These are phyloP conservation scores for Hymenoscyphus scutula DNA, from an alignment of 2,329 filamentous ascomycete genomes.

Conservation along the genomic window DNA sequence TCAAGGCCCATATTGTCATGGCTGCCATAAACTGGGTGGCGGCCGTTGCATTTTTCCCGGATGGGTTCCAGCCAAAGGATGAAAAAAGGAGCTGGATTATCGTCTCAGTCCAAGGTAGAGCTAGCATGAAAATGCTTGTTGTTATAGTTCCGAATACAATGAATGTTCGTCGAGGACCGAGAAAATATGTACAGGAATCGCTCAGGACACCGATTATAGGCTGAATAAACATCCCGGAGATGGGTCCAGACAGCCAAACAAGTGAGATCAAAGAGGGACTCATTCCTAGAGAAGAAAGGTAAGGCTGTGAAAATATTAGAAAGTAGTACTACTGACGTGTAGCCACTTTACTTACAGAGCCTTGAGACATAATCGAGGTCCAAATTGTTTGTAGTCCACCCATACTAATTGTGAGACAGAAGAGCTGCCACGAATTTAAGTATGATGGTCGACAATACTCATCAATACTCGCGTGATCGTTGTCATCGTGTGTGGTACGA, in stretches of 20 bases:
- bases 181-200: conserved; percentile 46
- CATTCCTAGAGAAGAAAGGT: conserved; percentile 13
- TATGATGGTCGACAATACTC: background rate
- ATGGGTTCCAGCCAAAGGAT: conserved; percentile 3
- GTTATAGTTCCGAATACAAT: conserved; percentile 49
- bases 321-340: background rate
- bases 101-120: conserved; percentile 49
- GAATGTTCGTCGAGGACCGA: conserved; percentile 50
- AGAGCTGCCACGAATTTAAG: background rate
- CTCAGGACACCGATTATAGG: conserved; percentile 53
- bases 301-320: conserved; percentile 12
- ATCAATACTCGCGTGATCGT: background rate
- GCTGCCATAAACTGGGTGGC: conserved; percentile 23
- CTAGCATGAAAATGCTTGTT: conserved; percentile 48
- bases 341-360: conserved; percentile 9
- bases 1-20: conserved; percentile 28
- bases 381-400: conserved; percentile 15
- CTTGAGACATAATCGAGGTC: conserved; percentile 16
- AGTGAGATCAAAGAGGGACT: conserved; percentile 27
- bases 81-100: conserved; percentile 28
- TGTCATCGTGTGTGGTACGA: background rate
- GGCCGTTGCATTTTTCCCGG: background rate
- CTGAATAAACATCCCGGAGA: conserved; percentile 52
- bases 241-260: conserved; percentile 53
- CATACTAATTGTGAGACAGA: conserved; percentile 12